Evolutionary conservation across 2,329 filamentous ascomycete species (phyloP).

Genomic region (Hypoxylon sp.): DNA sequence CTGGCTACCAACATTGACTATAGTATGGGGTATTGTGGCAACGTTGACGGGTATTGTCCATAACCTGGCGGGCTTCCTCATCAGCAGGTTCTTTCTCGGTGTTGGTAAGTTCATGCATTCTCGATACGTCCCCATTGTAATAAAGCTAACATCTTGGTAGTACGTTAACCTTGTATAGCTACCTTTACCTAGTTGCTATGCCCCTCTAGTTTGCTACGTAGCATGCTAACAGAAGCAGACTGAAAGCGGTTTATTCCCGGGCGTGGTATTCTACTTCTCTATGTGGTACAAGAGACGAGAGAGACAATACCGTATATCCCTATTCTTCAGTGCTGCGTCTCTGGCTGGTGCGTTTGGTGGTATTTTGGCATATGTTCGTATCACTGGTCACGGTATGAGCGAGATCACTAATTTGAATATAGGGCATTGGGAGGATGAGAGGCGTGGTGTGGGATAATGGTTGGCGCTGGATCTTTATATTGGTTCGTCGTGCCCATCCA

Average conservation of each 20-base stretch:
- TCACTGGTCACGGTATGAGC: background rate
- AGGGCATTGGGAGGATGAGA: conserved; percentile 67
- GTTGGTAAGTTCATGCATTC: conserved; percentile 49
- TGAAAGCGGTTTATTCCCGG: conserved; percentile 65
- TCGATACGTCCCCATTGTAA: background rate
- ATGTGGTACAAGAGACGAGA: conserved; percentile 69
- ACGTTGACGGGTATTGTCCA: conserved; percentile 64
- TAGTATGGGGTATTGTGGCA: conserved; percentile 67
- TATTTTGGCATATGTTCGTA: conserved; percentile 64
- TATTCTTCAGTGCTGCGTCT: conserved; percentile 68
- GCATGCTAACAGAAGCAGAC: conserved; percentile 46
- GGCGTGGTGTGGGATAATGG: conserved; percentile 65
- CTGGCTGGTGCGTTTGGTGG: conserved; percentile 69
- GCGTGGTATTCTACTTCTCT: conserved; percentile 54
- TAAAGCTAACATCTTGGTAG: conserved; percentile 23
- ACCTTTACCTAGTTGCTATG: background rate
- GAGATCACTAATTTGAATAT: background rate
- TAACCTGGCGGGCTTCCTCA: conserved; percentile 64
- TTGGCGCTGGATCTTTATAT: conserved; percentile 72
- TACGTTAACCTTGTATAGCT: conserved; percentile 14
- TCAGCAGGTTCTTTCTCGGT: conserved; percentile 67
- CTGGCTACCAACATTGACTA: conserved; percentile 69
- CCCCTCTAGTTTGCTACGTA: background rate
- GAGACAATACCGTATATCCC: conserved; percentile 65
- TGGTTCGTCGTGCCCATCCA: conserved; percentile 55